Evolutionary conservation across 2,329 filamentous ascomycete genomes (phyloP).

Genomic region (Colletotrichum ledebouriae): DNA sequence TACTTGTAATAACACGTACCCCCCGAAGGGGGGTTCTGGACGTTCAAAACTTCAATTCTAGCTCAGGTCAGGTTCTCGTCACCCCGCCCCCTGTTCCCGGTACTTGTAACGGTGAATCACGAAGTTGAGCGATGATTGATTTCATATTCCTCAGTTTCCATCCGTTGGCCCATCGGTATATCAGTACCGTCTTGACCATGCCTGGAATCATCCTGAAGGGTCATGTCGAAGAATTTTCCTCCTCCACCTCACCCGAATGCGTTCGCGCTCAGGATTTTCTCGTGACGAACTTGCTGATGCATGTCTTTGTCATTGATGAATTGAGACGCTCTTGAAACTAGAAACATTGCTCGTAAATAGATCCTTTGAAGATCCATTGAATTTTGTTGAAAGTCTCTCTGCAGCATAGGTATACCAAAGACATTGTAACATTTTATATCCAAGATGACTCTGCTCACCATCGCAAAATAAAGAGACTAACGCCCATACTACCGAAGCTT

Average conservation of each 20-base stretch:
- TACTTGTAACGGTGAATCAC: not conserved
- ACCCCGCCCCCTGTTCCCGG: not conserved
- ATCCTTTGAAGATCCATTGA: too few species aligned
- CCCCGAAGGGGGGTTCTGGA: not conserved
- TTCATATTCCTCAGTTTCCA: not conserved
- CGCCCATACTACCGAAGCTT: not conserved
- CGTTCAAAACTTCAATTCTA: not conserved
- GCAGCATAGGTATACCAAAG: not conserved
- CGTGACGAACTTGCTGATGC: too few species aligned
- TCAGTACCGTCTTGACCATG: not conserved
- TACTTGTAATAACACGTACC: too few species aligned
- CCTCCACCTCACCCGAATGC: too few species aligned
- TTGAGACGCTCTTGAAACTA: too few species aligned
- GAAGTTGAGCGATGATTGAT: not conserved
- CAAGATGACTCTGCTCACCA: conserved; percentile 1
- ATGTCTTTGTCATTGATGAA: too few species aligned
- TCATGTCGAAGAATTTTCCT: too few species aligned
- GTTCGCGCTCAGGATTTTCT: too few species aligned
- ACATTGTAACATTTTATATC: conserved; percentile 10
- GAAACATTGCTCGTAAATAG: too few species aligned
- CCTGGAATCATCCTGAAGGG: not conserved
- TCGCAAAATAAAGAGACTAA: not conserved
- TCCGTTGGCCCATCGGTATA: not conserved
- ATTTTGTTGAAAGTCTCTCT: too few species aligned
- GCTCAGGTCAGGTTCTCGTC: not conserved